phyloP scores from a whole-genome alignment of 345 rosid species.

The Aquilaria malaccensis region DNA sequence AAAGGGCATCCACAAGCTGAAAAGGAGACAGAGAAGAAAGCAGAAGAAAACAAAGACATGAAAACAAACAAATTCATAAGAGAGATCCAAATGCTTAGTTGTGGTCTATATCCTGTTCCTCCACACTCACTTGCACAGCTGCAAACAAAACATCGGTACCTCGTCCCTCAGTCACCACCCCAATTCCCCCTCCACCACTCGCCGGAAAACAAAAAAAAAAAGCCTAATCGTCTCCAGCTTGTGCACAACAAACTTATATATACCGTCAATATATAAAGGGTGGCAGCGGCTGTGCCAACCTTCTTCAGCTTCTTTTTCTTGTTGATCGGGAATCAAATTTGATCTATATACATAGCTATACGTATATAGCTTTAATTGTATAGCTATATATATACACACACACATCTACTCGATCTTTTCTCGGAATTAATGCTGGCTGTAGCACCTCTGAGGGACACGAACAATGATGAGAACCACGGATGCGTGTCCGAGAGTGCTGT shows the following conservation, averaged over 20 bases:
- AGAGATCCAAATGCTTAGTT: slow-evolving; percentile 26
- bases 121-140: slow-evolving; percentile 12
- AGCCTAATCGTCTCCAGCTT: background rate
- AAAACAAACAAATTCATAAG: slow-evolving; percentile 16
- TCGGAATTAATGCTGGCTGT: slow-evolving; percentile 64
- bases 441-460: slow-evolving; percentile 38
- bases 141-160: slow-evolving; percentile 5
- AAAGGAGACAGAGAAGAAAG: slow-evolving; percentile 1
- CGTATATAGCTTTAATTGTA: background rate
- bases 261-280: too few relatives aligned
- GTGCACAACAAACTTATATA: too few relatives aligned
- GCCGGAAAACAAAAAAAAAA: slow-evolving; percentile 1
- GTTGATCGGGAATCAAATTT: too few relatives aligned
- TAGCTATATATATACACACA: background rate
- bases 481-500: slow-evolving; percentile 12
- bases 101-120: slow-evolving; percentile 42
- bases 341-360: slow-evolving; percentile 11
- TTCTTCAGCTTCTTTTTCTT: background rate
- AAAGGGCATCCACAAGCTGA: slow-evolving; percentile 41
- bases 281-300: background rate
- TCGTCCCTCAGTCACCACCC: slow-evolving; percentile 12
- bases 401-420: background rate
- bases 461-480: slow-evolving; percentile 34
- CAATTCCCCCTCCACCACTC: slow-evolving; percentile 4
- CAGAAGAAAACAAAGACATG: slow-evolving; percentile 6